These are phyloP conservation scores for Misopates orontium DNA, from an alignment of 257 asterid species.

Conservation along the genomic window DNA sequence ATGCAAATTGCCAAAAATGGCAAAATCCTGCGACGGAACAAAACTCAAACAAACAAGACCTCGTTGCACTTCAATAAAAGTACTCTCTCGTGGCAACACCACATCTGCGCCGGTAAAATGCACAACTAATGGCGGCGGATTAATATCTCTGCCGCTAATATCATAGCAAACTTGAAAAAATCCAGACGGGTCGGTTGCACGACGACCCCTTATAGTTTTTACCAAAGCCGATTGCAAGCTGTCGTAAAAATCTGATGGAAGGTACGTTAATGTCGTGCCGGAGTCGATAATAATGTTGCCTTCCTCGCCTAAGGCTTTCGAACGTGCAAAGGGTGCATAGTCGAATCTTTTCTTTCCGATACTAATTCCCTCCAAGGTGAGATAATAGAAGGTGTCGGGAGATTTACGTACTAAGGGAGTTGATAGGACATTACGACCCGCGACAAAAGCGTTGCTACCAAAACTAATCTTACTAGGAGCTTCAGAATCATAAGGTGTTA, in stretches of 20 bases:
- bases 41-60: conserved; percentile 44
- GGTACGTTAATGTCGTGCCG: conserved; percentile 50
- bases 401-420: conserved; percentile 43
- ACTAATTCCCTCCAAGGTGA: conserved; percentile 44
- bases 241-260: conserved; percentile 32
- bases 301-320: neutral
- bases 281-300: conserved; percentile 67
- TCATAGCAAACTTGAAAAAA: conserved; percentile 38
- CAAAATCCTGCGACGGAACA: conserved; percentile 26
- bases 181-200: conserved; percentile 17
- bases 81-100: conserved; percentile 28
- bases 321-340: no score
- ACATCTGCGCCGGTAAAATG: conserved; percentile 57
- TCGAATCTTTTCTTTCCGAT: conserved; percentile 28
- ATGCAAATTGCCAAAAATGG: conserved; percentile 51
- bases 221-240: conserved; percentile 27
- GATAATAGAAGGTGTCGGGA: conserved; percentile 41
- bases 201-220: conserved; percentile 17
- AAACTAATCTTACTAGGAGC: conserved; percentile 50
- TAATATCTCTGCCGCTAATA: neutral
- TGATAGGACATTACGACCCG: conserved; percentile 33
- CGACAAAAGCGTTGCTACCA: conserved; percentile 38
- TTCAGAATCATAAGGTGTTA: conserved; percentile 21
- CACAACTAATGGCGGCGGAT: conserved; percentile 29
- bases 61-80: conserved; percentile 40